Evolutionary conservation across 23 red algal species (phyloP).

Genomic region (Gracilaria caudata): DNA sequence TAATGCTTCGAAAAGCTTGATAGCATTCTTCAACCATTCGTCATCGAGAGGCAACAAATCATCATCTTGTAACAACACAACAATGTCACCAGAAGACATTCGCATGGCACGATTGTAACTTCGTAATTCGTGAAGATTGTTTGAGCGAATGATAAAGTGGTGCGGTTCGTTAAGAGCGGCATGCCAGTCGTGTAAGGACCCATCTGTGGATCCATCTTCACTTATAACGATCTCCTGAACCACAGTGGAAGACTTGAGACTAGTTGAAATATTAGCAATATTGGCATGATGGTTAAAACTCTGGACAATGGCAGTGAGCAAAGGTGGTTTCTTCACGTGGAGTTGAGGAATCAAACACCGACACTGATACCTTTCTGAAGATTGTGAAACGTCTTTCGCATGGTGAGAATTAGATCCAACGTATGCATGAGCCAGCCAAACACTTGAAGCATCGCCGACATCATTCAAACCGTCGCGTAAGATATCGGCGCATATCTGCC

Average conservation of each 20-base stretch:
- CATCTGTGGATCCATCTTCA: constrained; percentile 78
- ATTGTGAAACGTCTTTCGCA: neutral
- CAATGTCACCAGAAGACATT: constrained; percentile 73
- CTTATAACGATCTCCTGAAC: constrained; percentile 71
- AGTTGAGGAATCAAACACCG: constrained; percentile 48
- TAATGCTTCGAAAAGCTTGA: constrained; percentile 62
- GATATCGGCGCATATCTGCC: constrained; percentile 51
- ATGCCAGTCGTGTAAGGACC: constrained; percentile 73
- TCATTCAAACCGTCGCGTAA: constrained; percentile 12
- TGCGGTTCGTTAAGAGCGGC: constrained; percentile 35
- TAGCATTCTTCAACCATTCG: constrained; percentile 62
- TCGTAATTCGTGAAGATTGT: constrained; percentile 78
- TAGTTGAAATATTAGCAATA: constrained; percentile 57
- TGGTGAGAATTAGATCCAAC: constrained; percentile 47
- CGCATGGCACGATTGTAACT: constrained; percentile 84
- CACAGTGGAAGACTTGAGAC: constrained; percentile 20
- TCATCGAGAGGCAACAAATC: constrained; percentile 58
- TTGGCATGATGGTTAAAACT: constrained; percentile 76
- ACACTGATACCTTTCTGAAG: constrained; percentile 35
- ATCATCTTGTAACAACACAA: constrained; percentile 75
- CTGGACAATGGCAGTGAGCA: constrained; percentile 71
- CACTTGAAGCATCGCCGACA: constrained; percentile 39
- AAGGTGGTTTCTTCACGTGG: constrained; percentile 38
- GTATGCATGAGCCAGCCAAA: constrained; percentile 56
- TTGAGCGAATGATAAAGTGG: constrained; percentile 72